Evolutionary conservation across 768 basidiomycete genomes (phyloP), one percentile per base, ranked within the genome.

Genomic region (Lanmaoa pseudosensibilis): DNA sequence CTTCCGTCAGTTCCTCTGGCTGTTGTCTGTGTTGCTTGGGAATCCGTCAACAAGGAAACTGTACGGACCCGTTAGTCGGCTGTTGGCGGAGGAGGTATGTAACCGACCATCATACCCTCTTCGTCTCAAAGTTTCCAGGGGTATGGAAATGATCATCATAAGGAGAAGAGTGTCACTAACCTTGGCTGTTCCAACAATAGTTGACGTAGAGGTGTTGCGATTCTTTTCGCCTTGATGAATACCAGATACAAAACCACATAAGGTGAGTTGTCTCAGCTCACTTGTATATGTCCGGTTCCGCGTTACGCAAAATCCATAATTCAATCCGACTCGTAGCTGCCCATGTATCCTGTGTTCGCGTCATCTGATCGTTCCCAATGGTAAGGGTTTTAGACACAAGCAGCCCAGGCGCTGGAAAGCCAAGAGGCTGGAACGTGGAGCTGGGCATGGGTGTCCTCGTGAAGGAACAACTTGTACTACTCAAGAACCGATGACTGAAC

Each of bases 231-330:
- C 15, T 18, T 3, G 9, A 21, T 44, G 36, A 43, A 49, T 27
- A 16, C 18, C 50, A 51, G 50, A 50, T 19, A 27, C 33, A 40
- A 21, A 27, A 37, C 19, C 50, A 7, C 13, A 15, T 23, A 33
- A n/a, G 5, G 15, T 18, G 12, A 33, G 5, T 37, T n/a, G 18
- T 34, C 18, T 4, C 6, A 3, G 83, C 90, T 75, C 65, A 92
- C 91, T 95, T 93, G 64, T 89, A 96, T 82, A 94, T 88, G 65
- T 96, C 91, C 34, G 88, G 76, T 60, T 87, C 80, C 1, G 85
- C 77, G 55, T 84, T 83, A 11, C 77, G 78, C 13, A 89, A 86
- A 43, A 94, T 74, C 80, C 86, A 90, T 32, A 96, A 71, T 49
- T 87, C 79, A 25, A 91, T 80, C 12, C 83, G 78, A 1, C 77